Evolutionary conservation across 2,329 filamentous ascomycete species (phyloP).

Genomic region (Colletotrichum incanum): DNA sequence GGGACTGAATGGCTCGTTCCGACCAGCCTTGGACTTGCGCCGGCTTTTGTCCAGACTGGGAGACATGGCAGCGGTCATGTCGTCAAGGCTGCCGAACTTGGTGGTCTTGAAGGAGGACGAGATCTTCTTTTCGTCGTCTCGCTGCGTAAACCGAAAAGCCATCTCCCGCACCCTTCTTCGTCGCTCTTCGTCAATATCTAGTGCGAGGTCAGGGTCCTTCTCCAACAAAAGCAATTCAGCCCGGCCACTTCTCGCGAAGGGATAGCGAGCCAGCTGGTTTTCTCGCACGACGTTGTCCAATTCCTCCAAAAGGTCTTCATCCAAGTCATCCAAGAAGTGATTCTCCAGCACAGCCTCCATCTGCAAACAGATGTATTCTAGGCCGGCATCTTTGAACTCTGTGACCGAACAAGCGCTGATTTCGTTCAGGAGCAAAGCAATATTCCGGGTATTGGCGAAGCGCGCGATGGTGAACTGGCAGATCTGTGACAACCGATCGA

Average conservation of each 20-base stretch:
- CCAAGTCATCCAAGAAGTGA: conserved; percentile 86
- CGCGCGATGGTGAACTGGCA: conserved; percentile 88
- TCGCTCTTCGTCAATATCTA: conserved; percentile 78
- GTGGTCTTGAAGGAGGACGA: conserved; percentile 73
- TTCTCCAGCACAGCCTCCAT: conserved; percentile 95
- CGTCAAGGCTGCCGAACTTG: conserved; percentile 77
- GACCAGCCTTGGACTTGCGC: conserved; percentile 61
- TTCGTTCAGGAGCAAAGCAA: conserved; percentile 87
- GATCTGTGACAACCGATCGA: conserved; percentile 89
- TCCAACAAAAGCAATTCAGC: conserved; percentile 78
- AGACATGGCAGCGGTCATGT: conserved; percentile 59
- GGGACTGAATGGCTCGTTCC: conserved; percentile 76
- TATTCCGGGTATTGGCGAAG: conserved; percentile 89
- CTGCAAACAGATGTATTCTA: conserved; percentile 94
- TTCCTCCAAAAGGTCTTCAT: conserved; percentile 85
- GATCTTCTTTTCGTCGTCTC: conserved; percentile 75
- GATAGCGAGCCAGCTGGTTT: conserved; percentile 85
- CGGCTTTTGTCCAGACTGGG: conserved; percentile 62
- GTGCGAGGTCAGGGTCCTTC: conserved; percentile 73
- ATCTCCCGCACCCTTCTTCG: conserved; percentile 83
- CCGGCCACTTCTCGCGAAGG: conserved; percentile 83
- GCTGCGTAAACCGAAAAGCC: conserved; percentile 75
- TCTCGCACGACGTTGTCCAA: conserved; percentile 85
- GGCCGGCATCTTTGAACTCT: conserved; percentile 87
- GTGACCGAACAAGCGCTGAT: conserved; percentile 87